Conservation (phyloP, 805 yeast species). For the Kockiozyma suomiensis region DNA sequence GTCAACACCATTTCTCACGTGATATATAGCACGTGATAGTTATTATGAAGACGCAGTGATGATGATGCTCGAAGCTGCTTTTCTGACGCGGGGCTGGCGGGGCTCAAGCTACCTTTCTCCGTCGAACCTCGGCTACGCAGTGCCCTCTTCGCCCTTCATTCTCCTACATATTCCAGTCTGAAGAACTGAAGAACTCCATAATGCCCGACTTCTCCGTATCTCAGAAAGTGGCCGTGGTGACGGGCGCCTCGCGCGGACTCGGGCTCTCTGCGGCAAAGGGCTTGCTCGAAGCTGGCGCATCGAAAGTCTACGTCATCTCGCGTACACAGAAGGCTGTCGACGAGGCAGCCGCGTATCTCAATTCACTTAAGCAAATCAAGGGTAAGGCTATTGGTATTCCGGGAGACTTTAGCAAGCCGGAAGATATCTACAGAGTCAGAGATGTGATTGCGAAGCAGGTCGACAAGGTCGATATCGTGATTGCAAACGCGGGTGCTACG, state of each 20-base stretch:
- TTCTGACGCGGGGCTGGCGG: too few species aligned
- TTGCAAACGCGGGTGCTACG: slow-evolving; percentile 79
- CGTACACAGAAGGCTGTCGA: slow-evolving; percentile 64
- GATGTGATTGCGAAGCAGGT: slow-evolving; percentile 45
- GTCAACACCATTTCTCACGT: neutral
- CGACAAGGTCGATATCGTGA: slow-evolving; percentile 60
- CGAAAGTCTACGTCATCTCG: slow-evolving; percentile 63
- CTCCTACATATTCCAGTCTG: too few species aligned
- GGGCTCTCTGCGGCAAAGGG: slow-evolving; percentile 71
- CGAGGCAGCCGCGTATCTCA: slow-evolving; percentile 51
- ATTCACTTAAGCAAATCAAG: slow-evolving; percentile 36
- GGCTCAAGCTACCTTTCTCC: too few species aligned
- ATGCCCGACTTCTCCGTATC: slow-evolving; percentile 22
- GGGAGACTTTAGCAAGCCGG: slow-evolving; percentile 53
- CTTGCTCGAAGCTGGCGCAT: slow-evolving; percentile 62
- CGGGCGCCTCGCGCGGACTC: slow-evolving; percentile 59
- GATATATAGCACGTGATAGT: neutral
- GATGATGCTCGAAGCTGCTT: too few species aligned
- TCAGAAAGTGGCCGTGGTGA: slow-evolving; percentile 28
- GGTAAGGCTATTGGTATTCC: slow-evolving; percentile 53
- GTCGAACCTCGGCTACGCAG: too few species aligned
- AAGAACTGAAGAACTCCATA: too few species aligned
- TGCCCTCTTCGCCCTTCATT: too few species aligned
- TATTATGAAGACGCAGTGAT: neutral
- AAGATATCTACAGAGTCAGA: slow-evolving; percentile 52